phyloP scores from a whole-genome alignment of 139 green algal species.

The Chlamydomonas eustigma region DNA sequence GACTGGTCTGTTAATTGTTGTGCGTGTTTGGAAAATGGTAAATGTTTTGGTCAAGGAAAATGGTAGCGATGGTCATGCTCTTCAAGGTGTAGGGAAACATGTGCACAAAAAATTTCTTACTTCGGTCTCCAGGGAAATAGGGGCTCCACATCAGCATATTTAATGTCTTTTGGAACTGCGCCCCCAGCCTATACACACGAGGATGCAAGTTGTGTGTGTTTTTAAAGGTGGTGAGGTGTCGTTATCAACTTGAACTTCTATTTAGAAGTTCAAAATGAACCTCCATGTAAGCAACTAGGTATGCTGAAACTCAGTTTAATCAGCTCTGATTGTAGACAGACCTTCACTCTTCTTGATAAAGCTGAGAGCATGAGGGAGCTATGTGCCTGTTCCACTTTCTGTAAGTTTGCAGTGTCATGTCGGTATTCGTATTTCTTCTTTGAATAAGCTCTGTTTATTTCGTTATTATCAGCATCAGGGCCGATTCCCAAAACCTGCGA shows the following conservation, averaged over 20 bases:
- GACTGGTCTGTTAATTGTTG: no score
- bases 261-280: no score
- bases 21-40: no score
- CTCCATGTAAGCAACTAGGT: no score
- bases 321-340: slow-evolving; percentile 11
- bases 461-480: slow-evolving; percentile 29
- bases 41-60: no score
- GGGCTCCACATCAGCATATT: slow-evolving; percentile 47
- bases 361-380: slow-evolving; percentile 38
- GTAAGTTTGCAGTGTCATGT: slow-evolving; percentile 18
- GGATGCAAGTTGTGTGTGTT: no score
- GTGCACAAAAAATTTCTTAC: no score
- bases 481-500: slow-evolving; percentile 49
- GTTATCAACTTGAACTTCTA: no score
- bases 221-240: no score
- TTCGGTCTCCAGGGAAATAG: slow-evolving; percentile 59
- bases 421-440: slow-evolving; percentile 36
- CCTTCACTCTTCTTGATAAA: slow-evolving; percentile 40
- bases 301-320: no score
- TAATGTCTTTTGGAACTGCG: slow-evolving; percentile 30
- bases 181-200: slow-evolving; percentile 27
- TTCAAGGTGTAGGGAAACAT: no score
- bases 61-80: no score
- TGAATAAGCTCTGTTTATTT: slow-evolving; percentile 35
- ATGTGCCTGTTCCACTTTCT: slow-evolving; percentile 46